Base-by-base conservation (phyloP, 2,329 filamentous ascomycete species). In the Monilinia fructicola region DNA sequence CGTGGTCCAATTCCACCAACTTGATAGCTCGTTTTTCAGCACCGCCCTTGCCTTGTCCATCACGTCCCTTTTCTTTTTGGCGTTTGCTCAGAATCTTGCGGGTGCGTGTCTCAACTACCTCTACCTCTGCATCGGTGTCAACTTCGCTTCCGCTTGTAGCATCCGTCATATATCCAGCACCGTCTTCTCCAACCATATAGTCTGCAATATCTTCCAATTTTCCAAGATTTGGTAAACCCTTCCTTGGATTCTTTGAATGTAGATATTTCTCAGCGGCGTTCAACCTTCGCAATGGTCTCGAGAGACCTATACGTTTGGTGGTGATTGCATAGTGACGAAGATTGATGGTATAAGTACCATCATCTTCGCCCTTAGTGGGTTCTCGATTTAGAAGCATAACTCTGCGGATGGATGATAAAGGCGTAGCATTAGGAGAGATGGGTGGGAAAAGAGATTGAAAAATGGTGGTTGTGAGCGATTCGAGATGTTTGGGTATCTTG, bases 361-460 rank as follows among this genome's bases (percentile, higher is more conserved):
- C 84, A 48, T 83, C 81, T 26, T 81, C 78, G 18, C 77, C 77
- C 12, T 78, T 76, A 2, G 81, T 78, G 64, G 80, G 79, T 76
- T 96, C 92, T 69, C 95, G 89, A 78, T 98, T 97, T 67, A 99
- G 81, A 26, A 99, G 85, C 66, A 99, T 85, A 0, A 98, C 91
- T 75, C 95, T 87, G 71, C 91, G 90, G 76, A 99, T 97, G n/a
- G 92, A 93, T 73, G 92, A 90, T 46, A 99, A 84, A 1, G 95
- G 92, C 2, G 92, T 96, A 40, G 87, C 86, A 78, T 96, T 92
- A 0, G 95, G 95, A 73, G 95, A 95, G 78, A 99, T 97, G 1
- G 93, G 92, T 4, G 95, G 94, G 75, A 99, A 98, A 46, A 99
- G 86, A 10, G 92, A 96, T 78, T 97, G 94, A 80, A 98, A 99